Evolutionary conservation across 768 basidiomycete species (phyloP), one percentile per base, ranked within the genome.

Genomic region (Imleria badia): DNA sequence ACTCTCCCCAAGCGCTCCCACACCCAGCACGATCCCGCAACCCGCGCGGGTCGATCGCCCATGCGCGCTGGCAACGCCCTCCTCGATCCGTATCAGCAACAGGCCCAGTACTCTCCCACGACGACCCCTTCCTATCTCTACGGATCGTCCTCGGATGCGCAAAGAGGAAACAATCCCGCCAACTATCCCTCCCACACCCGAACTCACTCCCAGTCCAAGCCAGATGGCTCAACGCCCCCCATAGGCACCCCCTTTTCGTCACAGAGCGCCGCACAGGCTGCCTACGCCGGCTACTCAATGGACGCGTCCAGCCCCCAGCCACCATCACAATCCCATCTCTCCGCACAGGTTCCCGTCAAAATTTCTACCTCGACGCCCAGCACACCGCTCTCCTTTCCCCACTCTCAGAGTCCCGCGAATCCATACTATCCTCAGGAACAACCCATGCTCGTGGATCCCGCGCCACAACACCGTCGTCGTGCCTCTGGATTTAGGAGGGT

Each of bases 401-500:
- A 83, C 44, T 72, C 78, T 5, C 79, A 79, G 44, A 76, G 75
- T 48, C 76, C 81, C 29, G 71, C 75, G 19, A 73, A 76, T 51
- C 84, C 82, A 40, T 80, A 82, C 56, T 86, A 84, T 60, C 68
- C 82, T 17, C 81, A 83, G 60, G 84, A 86, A 55, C 85, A 88
- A 54, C 64, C 82, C 53, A 91, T 91, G 89, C 73, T 77, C 40
- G 83, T 91, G n/a, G 90, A 91, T 67, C 66, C 73, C 61, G 52
- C 80, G 71, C 57, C 73, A 15, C 74, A 75, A 33, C 82, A 81
- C 56, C 85, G 83, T 69, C 81, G 86, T 64, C 81, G 89, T 34
- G 80, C 85, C 10, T 79, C 82, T 52, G 95, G 91, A 20, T 88
- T 95, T 66, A 82, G 88, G 66, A 80, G 89, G 56, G 82, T 97